These are phyloP conservation scores for Globisporangium perplexum DNA, from an alignment of 352 stramenopile genomes.

Conservation along the genomic window DNA sequence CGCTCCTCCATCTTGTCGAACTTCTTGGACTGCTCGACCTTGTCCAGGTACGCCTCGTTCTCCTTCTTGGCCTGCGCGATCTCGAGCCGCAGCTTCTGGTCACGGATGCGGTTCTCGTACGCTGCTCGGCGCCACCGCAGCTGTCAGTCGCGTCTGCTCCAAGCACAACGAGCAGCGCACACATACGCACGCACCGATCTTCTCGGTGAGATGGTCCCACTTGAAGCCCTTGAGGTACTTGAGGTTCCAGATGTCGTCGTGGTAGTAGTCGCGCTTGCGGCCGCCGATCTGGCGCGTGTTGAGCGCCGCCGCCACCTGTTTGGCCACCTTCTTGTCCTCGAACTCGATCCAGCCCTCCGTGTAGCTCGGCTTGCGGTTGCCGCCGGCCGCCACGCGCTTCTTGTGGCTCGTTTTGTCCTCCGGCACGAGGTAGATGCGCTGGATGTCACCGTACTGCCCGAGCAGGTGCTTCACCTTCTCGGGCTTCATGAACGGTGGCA, in stretches of 20 bases:
- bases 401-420: constrained; percentile 93
- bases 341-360: constrained; percentile 99
- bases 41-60: constrained; percentile 83
- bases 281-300: constrained; percentile 92
- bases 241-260: constrained; percentile 98
- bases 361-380: constrained; percentile 88
- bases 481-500: constrained; percentile 96
- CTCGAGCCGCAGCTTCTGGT: constrained; percentile 83
- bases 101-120: constrained; percentile 84
- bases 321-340: constrained; percentile 95
- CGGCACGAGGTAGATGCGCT: constrained; percentile 95
- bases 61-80: constrained; percentile 85
- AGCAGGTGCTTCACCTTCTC: constrained; percentile 94
- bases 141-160: too few relatives aligned
- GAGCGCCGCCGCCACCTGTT: constrained; percentile 88
- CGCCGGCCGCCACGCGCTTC: constrained; percentile 83
- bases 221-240: constrained; percentile 99
- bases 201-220: constrained; percentile 98
- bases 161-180: too few relatives aligned
- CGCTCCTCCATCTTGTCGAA: constrained; percentile 83
- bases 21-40: constrained; percentile 83
- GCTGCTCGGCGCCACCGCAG: too few relatives aligned
- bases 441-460: constrained; percentile 89
- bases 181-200: constrained; percentile 82
- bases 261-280: constrained; percentile 95